Conservation (phyloP, 1,284 basidiomycete species). For the Caloboletus inedulis region DNA sequence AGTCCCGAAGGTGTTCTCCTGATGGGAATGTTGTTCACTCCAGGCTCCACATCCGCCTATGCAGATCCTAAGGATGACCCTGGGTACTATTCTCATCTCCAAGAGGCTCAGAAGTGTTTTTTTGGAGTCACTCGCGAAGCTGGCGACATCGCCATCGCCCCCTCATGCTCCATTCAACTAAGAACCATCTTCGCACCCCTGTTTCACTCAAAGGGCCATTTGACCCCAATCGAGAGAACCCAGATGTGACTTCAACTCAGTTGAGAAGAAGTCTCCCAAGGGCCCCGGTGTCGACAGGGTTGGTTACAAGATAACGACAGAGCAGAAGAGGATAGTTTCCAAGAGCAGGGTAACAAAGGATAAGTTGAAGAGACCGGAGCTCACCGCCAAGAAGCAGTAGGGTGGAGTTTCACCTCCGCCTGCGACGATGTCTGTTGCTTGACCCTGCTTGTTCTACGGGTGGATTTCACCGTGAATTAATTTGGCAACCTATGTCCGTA, state of each 20-base stretch:
- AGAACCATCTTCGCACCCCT: neutral
- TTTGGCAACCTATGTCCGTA: neutral
- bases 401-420: neutral
- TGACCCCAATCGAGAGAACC: neutral
- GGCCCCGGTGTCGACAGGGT: neutral
- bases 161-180: conserved; percentile 1
- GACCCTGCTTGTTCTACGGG: neutral
- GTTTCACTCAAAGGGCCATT: conserved; percentile 2
- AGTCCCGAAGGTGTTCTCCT: neutral
- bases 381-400: neutral
- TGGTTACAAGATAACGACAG: neutral
- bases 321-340: neutral
- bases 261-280: conserved; percentile 1
- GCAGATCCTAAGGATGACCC: neutral
- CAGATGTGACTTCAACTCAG: neutral
- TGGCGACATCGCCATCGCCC: too few species aligned
- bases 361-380: neutral
- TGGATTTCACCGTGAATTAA: neutral
- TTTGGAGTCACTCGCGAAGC: neutral
- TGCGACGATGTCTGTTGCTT: neutral
- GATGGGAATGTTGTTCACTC: neutral
- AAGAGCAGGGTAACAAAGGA: neutral
- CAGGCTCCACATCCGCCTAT: neutral
- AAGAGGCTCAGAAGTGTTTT: neutral
- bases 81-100: neutral